Base-by-base conservation (phyloP, 1,284 basidiomycete genomes). In the Termitomyces sp. region DNA sequence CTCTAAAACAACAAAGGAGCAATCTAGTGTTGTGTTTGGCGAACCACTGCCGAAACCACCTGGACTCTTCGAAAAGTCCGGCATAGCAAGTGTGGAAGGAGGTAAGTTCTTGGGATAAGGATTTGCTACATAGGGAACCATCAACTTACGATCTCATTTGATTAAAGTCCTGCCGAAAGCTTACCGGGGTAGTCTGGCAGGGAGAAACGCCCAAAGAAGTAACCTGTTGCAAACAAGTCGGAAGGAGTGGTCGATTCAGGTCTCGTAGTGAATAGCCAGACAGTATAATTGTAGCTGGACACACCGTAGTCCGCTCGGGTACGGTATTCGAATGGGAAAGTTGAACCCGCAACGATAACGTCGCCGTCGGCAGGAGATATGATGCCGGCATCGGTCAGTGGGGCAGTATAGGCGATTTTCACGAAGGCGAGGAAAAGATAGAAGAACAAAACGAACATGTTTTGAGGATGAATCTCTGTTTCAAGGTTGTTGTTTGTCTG, bases 31-130 rank as follows among this genome's bases (percentile, higher is more conserved):
- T 52, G 56, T 64, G 5, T 62, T 71, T 2, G 56, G 41, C 44
- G 62, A 57, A 10, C 77, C 75, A 6, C 56, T 47, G 13, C 74
- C 76, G 49, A 71, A 78, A 1, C 76, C 78, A 21, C 73, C 75
- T 17, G 68, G 68, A 7, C 67, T 57, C 52, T 69, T 65, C 1
- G 76, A 71, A 57, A 81, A 77, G 68, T 80, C 69, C 15, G 79
- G 79, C 78, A 80, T 79, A 19, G 65, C 68, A 30, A 79, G 67
- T 50, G 71, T 65, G 1, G 69, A 50, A 3, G 78, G 79, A 2
- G 73, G 72, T 13, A 19, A 38, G 58, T 78, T 73, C 30, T 60
- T 58, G 2, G 78, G 70, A 61, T 70, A 68, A 10, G 76, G 75
- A 46, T 73, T 72, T 15, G 62, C 70, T 73, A 51, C 6, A 48